Conservation (phyloP, 164 flowering plant genomes). For the grape (Vitis vinifera) region DNA sequence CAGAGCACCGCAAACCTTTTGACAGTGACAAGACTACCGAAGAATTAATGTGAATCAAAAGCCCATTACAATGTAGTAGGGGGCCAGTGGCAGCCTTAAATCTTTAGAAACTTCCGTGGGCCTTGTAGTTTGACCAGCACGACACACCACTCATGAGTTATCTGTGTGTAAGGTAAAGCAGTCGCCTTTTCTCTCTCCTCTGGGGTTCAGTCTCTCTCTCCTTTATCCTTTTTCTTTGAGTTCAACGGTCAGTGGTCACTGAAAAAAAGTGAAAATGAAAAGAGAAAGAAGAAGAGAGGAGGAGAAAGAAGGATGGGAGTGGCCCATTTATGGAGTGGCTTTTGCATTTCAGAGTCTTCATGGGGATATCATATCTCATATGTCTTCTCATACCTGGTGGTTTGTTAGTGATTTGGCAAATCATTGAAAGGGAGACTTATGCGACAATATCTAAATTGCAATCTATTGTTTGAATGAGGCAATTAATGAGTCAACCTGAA, state of each 20-base stretch:
- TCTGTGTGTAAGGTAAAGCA: too few relatives aligned
- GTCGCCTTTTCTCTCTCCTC: background rate
- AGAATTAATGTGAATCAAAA: background rate
- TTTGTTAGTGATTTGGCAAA: background rate
- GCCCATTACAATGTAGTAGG: background rate
- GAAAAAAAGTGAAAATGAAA: background rate
- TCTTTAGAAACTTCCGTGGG: background rate
- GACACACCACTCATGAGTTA: too few relatives aligned
- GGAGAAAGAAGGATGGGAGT: background rate
- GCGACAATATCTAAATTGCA: too few relatives aligned
- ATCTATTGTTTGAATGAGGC: too few relatives aligned
- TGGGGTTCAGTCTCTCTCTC: background rate
- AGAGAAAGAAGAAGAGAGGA: background rate
- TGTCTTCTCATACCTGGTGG: background rate
- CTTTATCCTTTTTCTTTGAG: background rate
- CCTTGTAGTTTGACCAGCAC: background rate
- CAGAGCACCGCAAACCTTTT: background rate
- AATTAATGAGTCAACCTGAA: too few relatives aligned
- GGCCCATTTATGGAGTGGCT: background rate
- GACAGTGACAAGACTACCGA: background rate
- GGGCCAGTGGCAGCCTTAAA: background rate
- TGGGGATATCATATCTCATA: background rate
- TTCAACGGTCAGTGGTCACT: background rate
- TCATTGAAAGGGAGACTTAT: background rate
- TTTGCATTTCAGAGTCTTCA: background rate